Base-by-base conservation (phyloP, 1,284 basidiomycete genomes). In the Calocybe gambosa region DNA sequence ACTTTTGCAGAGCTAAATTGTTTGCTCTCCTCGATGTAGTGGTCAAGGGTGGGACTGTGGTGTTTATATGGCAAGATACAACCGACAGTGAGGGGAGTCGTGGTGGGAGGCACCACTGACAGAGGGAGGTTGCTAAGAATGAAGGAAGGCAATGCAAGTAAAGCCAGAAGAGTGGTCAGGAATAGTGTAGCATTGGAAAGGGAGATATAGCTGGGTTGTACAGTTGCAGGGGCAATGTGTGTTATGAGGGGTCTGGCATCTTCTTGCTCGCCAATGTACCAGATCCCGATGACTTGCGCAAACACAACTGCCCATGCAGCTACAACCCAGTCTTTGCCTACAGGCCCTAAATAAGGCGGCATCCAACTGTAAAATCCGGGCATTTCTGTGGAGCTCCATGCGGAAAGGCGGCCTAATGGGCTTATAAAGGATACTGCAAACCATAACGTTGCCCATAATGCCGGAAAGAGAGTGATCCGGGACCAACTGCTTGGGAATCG, bases 301-400 rank as follows among this genome's bases (percentile, higher is more conserved):
- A 76, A 54, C n/a, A 88, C 70, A 3, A 78, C 75, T 5, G 84
- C 82, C 79, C 82, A 89, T 8, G 76, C 77, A 18, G 75, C 86
- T 3, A 76, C 71, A 33, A 82, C 60, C 81, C 84, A 89, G 58
- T 89, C 82, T 47, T 79, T 71, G 10, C 73, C 78, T 34, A 68
- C 63, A 26, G 79, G 71, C 3, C 88, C 87, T 20, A 76, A 54
- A 31, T 72, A 58, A 0, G 72, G 73, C 3, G 74, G 55, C n/a
- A 80, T 60, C 85, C 86, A 90, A 2, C 57, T 56, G 57, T 89
- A 89, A 0, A 71, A 62, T 5, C 71, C 68, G 21, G 72, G 60
- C 1, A 75, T 74, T 4, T 68, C 59, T 16, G 77, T 67, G 3
- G 84, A 78, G 39, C 72, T 80, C 86, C 85, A 89, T 12, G 79